A percentile compares a stretch with the other conserved stretches of the same genome.
These are phyloP conservation scores for Yamadazyma nakazawae DNA, from an alignment of 805 yeast species.

Conservation along the genomic window DNA sequence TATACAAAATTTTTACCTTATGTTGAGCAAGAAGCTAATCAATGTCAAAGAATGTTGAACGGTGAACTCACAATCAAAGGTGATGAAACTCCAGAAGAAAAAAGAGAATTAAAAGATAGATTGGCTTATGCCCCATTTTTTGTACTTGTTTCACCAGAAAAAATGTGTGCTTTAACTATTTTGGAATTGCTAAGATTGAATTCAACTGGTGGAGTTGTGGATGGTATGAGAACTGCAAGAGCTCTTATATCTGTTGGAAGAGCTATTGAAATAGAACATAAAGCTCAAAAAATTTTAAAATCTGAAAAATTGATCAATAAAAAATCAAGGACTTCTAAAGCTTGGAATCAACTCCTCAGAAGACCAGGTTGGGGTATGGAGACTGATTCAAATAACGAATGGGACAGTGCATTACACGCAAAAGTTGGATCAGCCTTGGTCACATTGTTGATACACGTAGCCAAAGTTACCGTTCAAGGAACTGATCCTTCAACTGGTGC, in stretches of 20 bases:
- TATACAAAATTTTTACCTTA: slow-evolving; percentile 67
- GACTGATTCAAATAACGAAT: slow-evolving; percentile 16
- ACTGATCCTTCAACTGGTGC: slow-evolving; percentile 75
- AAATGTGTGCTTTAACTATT: slow-evolving; percentile 79
- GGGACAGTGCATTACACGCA: slow-evolving; percentile 37
- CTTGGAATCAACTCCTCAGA: slow-evolving; percentile 44
- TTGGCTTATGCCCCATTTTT: slow-evolving; percentile 74
- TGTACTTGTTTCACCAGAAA: slow-evolving; percentile 68
- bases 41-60: slow-evolving; percentile 46
- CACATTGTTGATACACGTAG: slow-evolving; percentile 73
- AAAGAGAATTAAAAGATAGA: slow-evolving; percentile 38
- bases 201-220: slow-evolving; percentile 69
- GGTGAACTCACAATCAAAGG: slow-evolving; percentile 20
- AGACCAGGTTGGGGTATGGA: slow-evolving; percentile 16
- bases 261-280: slow-evolving; percentile 81
- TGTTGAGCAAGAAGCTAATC: slow-evolving; percentile 60
- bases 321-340: slow-evolving; percentile 43
- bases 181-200: slow-evolving; percentile 74
- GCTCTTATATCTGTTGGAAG: slow-evolving; percentile 79
- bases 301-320: slow-evolving; percentile 52
- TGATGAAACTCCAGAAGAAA: slow-evolving; percentile 18
- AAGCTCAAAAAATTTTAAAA: slow-evolving; percentile 60
- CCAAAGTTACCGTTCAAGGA: slow-evolving; percentile 76
- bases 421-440: slow-evolving; percentile 80
- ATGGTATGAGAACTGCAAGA: slow-evolving; percentile 81